Percentiles rank a stretch among this genome's conserved stretches.
Conservation (phyloP, 208 protist genomes). For the Phytomonas francai region DNA sequence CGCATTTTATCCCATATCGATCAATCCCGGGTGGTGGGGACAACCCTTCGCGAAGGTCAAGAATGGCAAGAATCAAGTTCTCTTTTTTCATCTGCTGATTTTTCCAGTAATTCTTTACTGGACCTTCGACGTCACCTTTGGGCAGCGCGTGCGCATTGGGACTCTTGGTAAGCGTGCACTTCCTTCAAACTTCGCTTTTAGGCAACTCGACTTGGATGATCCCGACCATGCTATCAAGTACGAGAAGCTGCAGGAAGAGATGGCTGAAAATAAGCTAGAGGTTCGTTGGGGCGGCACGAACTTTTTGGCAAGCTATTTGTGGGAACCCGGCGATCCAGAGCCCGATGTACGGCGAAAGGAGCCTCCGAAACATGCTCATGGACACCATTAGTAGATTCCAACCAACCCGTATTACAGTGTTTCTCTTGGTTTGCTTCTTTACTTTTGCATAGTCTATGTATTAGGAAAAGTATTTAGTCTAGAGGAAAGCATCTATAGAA, state of each 20-base stretch:
- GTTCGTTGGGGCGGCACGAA: conserved; percentile 84
- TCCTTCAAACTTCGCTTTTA: conserved; percentile 77
- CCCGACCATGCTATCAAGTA: conserved; percentile 87
- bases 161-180: conserved; percentile 71
- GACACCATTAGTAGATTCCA: not conserved
- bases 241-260: conserved; percentile 70
- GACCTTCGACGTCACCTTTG: conserved; percentile 65
- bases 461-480: no score
- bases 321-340: conserved; percentile 81
- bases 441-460: no score
- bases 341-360: conserved; percentile 82
- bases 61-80: conserved; percentile 58
- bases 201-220: conserved; percentile 80
- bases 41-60: conserved; percentile 85
- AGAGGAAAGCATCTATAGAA: conserved; percentile 6
- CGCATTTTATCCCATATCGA: conserved; percentile 84
- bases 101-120: conserved; percentile 78
- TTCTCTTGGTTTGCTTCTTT: no score
- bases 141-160: conserved; percentile 60
- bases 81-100: conserved; percentile 54
- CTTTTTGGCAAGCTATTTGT: conserved; percentile 85
- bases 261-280: conserved; percentile 79
- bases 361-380: conserved; percentile 35
- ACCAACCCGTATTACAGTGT: not conserved
- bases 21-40: conserved; percentile 85